Evolutionary conservation across 345 rosid species (phyloP).

Genomic region (Linum tenue): DNA sequence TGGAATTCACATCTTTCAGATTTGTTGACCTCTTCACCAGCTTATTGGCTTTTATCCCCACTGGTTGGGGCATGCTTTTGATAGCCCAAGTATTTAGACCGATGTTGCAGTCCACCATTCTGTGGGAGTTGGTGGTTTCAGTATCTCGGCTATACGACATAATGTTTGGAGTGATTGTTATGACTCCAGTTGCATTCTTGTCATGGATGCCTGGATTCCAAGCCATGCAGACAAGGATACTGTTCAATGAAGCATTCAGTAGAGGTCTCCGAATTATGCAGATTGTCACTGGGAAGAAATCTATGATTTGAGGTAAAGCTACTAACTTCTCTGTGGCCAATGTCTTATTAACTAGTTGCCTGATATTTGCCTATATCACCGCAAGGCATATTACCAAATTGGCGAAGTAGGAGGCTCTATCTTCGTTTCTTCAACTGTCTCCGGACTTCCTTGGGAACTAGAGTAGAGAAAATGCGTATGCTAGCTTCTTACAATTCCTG

Average conservation of each 20-base stretch:
- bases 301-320: conserved; percentile 30
- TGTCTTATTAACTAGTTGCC: too few relatives aligned
- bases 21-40: conserved; percentile 65
- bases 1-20: conserved; percentile 50
- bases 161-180: conserved; percentile 65
- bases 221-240: conserved; percentile 80
- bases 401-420: too few relatives aligned
- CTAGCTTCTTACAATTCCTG: too few relatives aligned
- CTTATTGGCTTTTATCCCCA: conserved; percentile 78
- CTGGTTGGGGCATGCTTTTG: conserved; percentile 77
- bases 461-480: too few relatives aligned
- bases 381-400: too few relatives aligned
- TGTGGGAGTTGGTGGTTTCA: conserved; percentile 67
- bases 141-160: conserved; percentile 76
- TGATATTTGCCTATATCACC: too few relatives aligned
- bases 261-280: conserved; percentile 81
- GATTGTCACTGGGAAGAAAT: conserved; percentile 68
- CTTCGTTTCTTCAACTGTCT: too few relatives aligned
- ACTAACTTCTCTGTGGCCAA: background rate
- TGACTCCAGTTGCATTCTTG: conserved; percentile 76
- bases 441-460: too few relatives aligned
- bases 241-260: conserved; percentile 88
- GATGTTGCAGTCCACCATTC: conserved; percentile 42
- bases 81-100: conserved; percentile 81
- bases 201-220: conserved; percentile 96